phyloP scores from a whole-genome alignment of 2,329 filamentous ascomycete species.

The Fusarium goolgardi region DNA sequence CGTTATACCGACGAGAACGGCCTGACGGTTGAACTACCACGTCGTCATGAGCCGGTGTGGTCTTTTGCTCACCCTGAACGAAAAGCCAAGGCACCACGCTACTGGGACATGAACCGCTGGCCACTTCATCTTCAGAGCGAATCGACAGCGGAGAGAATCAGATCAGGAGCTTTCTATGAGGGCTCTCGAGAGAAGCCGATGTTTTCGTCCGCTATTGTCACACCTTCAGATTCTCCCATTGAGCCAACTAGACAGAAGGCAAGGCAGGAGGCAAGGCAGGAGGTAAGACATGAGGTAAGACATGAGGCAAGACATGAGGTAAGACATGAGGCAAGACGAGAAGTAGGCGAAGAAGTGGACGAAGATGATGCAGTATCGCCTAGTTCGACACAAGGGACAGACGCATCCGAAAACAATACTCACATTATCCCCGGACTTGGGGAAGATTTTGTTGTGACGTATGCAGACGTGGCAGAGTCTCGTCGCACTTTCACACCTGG shows the following conservation, averaged over 20 bases:
- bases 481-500: conserved; percentile 44
- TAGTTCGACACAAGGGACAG: background rate
- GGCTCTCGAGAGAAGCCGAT: background rate
- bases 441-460: conserved; percentile 27
- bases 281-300: too few relatives aligned
- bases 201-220: background rate
- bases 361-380: background rate
- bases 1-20: conserved; percentile 36
- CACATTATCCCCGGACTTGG: conserved; percentile 12
- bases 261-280: too few relatives aligned
- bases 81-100: conserved; percentile 44
- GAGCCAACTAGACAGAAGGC: background rate
- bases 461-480: conserved; percentile 26
- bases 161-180: background rate
- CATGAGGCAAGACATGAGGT: too few relatives aligned
- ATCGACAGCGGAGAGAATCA: conserved; percentile 41
- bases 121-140: conserved; percentile 55
- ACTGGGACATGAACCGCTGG: conserved; percentile 63
- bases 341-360: background rate
- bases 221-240: background rate
- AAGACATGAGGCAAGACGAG: background rate
- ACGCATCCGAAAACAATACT: background rate
- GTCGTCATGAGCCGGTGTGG: conserved; percentile 49
- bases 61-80: conserved; percentile 47
- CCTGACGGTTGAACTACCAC: conserved; percentile 22